Evolutionary conservation across 2,329 filamentous ascomycete genomes (phyloP).

Genomic region (Basipetospora chlamydospora): DNA sequence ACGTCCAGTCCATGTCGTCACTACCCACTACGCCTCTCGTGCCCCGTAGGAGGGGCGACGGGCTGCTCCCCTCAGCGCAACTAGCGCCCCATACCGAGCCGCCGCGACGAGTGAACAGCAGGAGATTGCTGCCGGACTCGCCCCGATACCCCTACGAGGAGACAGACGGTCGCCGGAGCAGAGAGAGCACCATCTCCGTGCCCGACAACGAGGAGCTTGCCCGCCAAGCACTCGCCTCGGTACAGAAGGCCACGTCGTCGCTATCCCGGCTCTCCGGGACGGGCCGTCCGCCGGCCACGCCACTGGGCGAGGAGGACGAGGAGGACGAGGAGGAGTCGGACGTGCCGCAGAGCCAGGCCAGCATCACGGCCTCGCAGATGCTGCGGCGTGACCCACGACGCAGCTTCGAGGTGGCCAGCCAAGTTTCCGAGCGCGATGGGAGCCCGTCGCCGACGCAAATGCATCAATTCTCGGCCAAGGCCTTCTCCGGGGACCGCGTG

Average conservation of each 20-base stretch:
- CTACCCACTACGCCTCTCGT: slow-evolving; percentile 59
- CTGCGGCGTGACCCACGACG: slow-evolving; percentile 44
- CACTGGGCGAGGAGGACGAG: slow-evolving; percentile 10
- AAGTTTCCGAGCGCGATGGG: slow-evolving; percentile 25
- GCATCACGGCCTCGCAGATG: slow-evolving; percentile 62
- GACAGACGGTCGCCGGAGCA: slow-evolving; percentile 40
- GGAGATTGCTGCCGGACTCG: slow-evolving; percentile 21
- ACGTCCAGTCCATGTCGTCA: slow-evolving; percentile 71
- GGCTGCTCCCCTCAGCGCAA: slow-evolving; percentile 47
- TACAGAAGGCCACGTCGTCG: slow-evolving; percentile 28
- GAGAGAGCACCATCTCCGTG: slow-evolving; percentile 72
- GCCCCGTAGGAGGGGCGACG: slow-evolving; percentile 28
- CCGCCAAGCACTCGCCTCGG: slow-evolving; percentile 36
- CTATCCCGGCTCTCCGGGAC: slow-evolving; percentile 14
- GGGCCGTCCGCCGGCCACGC: slow-evolving; percentile 7
- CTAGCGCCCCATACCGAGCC: slow-evolving; percentile 47
- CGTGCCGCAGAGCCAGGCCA: slow-evolving; percentile 53
- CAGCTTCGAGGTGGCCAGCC: slow-evolving; percentile 31
- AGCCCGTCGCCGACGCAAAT: slow-evolving; percentile 23
- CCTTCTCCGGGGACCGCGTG: not conserved
- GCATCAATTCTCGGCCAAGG: not conserved
- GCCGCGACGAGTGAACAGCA: slow-evolving; percentile 24
- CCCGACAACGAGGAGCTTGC: slow-evolving; percentile 36
- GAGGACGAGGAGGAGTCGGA: slow-evolving; percentile 32
- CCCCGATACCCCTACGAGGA: slow-evolving; percentile 19